Base-by-base conservation (phyloP, 2,329 filamentous ascomycete species). In the Trichoderma sp. region DNA sequence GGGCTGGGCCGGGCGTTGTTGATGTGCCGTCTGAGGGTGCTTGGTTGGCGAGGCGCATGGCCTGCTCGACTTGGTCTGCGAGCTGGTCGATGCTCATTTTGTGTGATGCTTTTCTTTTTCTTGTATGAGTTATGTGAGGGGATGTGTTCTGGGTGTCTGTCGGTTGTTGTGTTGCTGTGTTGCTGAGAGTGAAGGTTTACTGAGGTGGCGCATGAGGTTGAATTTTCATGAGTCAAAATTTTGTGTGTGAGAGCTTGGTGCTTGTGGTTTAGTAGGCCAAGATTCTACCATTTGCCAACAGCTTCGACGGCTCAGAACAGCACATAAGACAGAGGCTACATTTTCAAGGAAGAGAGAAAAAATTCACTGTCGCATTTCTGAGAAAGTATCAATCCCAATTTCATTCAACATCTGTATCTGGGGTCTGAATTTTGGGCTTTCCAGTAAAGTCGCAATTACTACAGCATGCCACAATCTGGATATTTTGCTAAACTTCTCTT, bases 61-160 rank as follows among this genome's bases (percentile, higher is more conserved):
- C 71, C 69, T 75, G 69, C 17, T 77, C 77, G 71, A 82, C 72
- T 65, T 78, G 75, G 45, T 81, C 75, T 28, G 75, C 76, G 67
- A 82, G 74, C 67, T 82, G 77, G 66, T 82, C 77, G 54, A 81
- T 74, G 41, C 76, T 72, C 78, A 81, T 77, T 19, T 26, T 47
- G 7, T 15, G 50, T 10, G 17, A 34, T n/a, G 30, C 9, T 3
- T 14, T 19, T 44, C 3, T 44, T 44, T 44, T 2, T 7, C 1
- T 15, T 34, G 1, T 30, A 52, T 34, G 50, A 34, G 7, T 9
- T 24, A 51, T 21, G 30, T 15, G n/a, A 15, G 50, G 26, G 17
- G 30, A 21, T 52, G 50, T 21, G n/a, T 12, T 7, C 19, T 26
- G 7, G 7, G 10, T 58, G 12, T 58, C 7, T 26, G 21, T 19